Base-by-base conservation (phyloP, 1,139 yeast genomes). In the Suhomyces guaymorum region DNA sequence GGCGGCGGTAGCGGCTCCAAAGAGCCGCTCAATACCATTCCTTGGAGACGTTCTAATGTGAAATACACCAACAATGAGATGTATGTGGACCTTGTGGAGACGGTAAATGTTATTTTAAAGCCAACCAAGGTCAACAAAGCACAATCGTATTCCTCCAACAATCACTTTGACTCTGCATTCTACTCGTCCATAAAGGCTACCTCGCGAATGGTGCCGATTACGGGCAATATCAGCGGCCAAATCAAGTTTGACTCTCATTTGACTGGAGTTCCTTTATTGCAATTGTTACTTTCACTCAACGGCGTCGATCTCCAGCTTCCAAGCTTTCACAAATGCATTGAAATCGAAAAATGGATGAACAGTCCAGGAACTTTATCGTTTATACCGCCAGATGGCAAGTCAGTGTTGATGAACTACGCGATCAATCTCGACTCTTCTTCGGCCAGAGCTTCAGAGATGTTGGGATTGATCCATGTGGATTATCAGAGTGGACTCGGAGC, bases 381-480 rank as follows among this genome's bases (percentile, higher is more conserved):
- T 51, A 73, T 85, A 14, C 98, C 98, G 3, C 96, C 97, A 0
- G 97, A 92, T 57, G 97, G 95, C 4, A 73, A 67, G 42, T 77
- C 80, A 26, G 68, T 74, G 4, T 57, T 92, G 13, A 74, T 83
- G 72, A 64, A 75, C 15, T 92, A 92, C 54, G 67, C 75, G 5
- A 57, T 85, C 20, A 86, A 85, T 40, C 55, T 76, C 24, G 57
- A 57, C 34, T 32, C 52, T 31, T 38, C 37, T 10, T n/a, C n/a
- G n/a, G 33, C 20, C 26, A 46, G 44, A 15, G 51, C 52, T 12
- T 59, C 55, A 26, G 52, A 51, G 12, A 49, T 57, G 55, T 47
- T 73, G 14, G 94, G 92, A 0, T 54, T 80, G 7, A 71, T 88
- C 2, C 71, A 67, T 19, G 75, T 82, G 3, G 86, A 81, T 32